Evolutionary conservation across 2,329 filamentous ascomycete genomes (phyloP).

Genomic region (Cercospora sp.): DNA sequence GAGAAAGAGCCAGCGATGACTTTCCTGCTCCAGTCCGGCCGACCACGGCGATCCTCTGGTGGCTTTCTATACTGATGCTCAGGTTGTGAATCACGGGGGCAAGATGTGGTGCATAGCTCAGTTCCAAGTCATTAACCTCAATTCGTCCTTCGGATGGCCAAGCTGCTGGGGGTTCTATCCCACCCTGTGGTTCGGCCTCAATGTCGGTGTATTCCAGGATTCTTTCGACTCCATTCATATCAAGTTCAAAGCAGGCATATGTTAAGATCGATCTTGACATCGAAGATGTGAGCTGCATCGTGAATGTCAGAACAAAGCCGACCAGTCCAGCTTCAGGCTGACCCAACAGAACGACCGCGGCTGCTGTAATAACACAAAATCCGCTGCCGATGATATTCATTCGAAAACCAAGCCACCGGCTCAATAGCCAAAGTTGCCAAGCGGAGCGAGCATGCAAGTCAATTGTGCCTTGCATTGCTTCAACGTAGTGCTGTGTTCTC

Average conservation of each 20-base stretch:
- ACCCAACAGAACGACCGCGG: too few species aligned
- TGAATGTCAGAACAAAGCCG: background rate
- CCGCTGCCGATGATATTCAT: too few species aligned
- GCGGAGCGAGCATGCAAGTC: background rate
- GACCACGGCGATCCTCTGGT: slow-evolving; percentile 90
- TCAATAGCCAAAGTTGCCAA: slow-evolving; percentile 4
- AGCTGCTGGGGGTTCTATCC: slow-evolving; percentile 50
- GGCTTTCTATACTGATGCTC: too few species aligned
- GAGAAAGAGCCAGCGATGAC: slow-evolving; percentile 9
- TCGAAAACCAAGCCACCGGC: background rate
- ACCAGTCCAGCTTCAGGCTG: too few species aligned
- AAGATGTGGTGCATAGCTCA: slow-evolving; percentile 76
- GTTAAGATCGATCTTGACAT: background rate
- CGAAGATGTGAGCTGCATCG: background rate
- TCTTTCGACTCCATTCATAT: slow-evolving; percentile 18
- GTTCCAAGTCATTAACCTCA: slow-evolving; percentile 80
- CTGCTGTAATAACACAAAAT: too few species aligned
- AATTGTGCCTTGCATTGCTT: background rate
- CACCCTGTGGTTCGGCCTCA: slow-evolving; percentile 71
- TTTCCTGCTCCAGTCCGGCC: slow-evolving; percentile 72
- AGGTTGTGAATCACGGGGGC: slow-evolving; percentile 61
- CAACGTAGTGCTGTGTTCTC: background rate
- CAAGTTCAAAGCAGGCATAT: slow-evolving; percentile 13
- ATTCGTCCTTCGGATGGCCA: slow-evolving; percentile 83
- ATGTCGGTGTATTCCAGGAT: slow-evolving; percentile 76